These are phyloP conservation scores for Cylindrotheca closterium DNA, from an alignment of 108 stramenopile genomes.

Conservation along the genomic window DNA sequence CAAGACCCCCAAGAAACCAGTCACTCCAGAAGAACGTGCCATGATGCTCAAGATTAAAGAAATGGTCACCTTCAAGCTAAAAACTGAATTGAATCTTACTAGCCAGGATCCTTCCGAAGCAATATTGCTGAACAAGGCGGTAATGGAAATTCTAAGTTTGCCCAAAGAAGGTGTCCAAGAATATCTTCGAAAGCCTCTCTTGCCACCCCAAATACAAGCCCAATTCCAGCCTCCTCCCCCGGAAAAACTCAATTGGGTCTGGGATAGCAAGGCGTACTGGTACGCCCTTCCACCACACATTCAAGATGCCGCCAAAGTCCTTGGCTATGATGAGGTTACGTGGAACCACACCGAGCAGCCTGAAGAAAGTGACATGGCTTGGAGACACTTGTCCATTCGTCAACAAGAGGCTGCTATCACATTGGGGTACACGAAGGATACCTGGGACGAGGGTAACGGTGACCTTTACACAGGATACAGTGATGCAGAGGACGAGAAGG, in stretches of 20 bases:
- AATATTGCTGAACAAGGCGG: neutral
- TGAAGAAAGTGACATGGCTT: neutral
- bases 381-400: neutral
- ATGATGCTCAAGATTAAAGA: neutral
- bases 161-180: neutral
- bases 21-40: neutral
- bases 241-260: conserved; percentile 11
- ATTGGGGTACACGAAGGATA: conserved; percentile 27
- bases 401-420: conserved; percentile 17
- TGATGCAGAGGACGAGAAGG: neutral
- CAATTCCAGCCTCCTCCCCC: no score
- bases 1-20: neutral
- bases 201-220: neutral
- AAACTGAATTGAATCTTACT: neutral
- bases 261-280: conserved; percentile 21
- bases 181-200: neutral
- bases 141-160: neutral
- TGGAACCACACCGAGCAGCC: conserved; percentile 6
- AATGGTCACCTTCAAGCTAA: neutral
- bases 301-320: conserved; percentile 7
- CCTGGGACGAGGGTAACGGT: conserved; percentile 25
- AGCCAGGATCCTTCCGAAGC: neutral
- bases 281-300: conserved; percentile 26
- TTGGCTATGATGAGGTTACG: conserved; percentile 15
- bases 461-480: neutral